Base-by-base conservation (phyloP, 2,329 filamentous ascomycete genomes). In the Amesomyces nigricolor region DNA sequence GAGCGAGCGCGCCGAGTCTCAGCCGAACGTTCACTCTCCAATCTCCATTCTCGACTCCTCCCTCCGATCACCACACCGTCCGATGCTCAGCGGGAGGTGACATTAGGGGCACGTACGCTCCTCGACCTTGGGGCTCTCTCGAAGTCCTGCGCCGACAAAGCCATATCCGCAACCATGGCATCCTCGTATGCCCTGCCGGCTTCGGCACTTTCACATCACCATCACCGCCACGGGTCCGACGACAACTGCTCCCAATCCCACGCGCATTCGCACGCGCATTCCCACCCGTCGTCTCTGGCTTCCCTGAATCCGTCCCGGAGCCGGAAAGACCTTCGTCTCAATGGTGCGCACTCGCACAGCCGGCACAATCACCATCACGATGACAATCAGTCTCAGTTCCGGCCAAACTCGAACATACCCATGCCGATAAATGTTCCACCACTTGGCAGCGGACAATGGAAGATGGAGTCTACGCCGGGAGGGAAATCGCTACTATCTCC, bases 121-220 rank as follows among this genome's bases (percentile, higher is more conserved):
- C 48, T 17, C 4, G 30, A 48, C 9, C 16, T 40, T 13, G 8
- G 32, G n/a, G 40, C 37, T 19, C 3, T 17, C 47, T 29, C 32
- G 43, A 32, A 47, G 13, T 50, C 47, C 40, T 26, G 32, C 32
- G 32, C 32, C 32, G 14, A 53, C 39, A 47, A 48, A 44, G 13
- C 29, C 17, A 10, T 13, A n/a, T 7, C 37, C 17, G 29, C 8
- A 16, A 46, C 56, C 54, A 79, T 79, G 76, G 73, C 76, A 57
- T 76, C 78, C 38, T 76, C 79, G 19, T 82, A 80, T 65, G 72
- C 74, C 50, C 67, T 82, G 53, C 79, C 79, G n/a, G 73, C 77
- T 37, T 72, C 78, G 37, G 71, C 76, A 39, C 67, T 79, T 45
- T 74, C 76, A 51, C 73, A 72, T 55, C 73, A 78, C 61, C 70